Evolutionary conservation across 306 rosid species (phyloP), one percentile per base, ranked within the genome.

Genomic region (Trifolium fragiferum): DNA sequence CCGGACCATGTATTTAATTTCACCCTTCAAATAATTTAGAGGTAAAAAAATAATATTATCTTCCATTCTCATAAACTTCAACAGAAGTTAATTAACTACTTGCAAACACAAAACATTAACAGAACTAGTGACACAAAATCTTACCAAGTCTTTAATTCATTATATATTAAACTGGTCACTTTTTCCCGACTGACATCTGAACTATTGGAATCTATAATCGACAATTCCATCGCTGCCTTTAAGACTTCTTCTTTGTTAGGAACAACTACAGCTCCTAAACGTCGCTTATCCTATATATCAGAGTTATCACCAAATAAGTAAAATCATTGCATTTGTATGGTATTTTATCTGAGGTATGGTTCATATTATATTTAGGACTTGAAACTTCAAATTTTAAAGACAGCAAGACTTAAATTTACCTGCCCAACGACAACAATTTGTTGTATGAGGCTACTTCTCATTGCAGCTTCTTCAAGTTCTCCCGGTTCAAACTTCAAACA

Each of bases 401-500:
- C 61, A 59, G 14, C 18, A 6, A 55, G 50, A 41, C 21, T 41
- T 72, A 70, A 25, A 65, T 66, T 53, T 72, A 93, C 98, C 97
- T 93, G 98, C 81, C 98, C 98, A 62, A 93, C 72, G 63, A 93
- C 91, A 70, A 93, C 85, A 76, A 93, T 88, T 73, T 93, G 97
- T 67, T 91, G 97, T 74, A 93, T 88, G 78, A 88, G 84, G 73
- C 66, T 84, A 79, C 98, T 93, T 78, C 87, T 86, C 86, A 89
- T 74, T 41, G 97, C 96, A 84, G 98, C 96, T 84, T 88, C 98
- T 86, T 93, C 98, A 70, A 93, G 87, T 72, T 83, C 93, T 25
- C 30, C 85, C 0, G 98, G 98, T 77, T 93, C 98, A 65, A 91
- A n/a, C n/a, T n/a, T n/a, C n/a, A n/a, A n/a, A n/a, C n/a, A n/a